Conservation (phyloP, 768 basidiomycete genomes). For the Termitomyces sp. region DNA sequence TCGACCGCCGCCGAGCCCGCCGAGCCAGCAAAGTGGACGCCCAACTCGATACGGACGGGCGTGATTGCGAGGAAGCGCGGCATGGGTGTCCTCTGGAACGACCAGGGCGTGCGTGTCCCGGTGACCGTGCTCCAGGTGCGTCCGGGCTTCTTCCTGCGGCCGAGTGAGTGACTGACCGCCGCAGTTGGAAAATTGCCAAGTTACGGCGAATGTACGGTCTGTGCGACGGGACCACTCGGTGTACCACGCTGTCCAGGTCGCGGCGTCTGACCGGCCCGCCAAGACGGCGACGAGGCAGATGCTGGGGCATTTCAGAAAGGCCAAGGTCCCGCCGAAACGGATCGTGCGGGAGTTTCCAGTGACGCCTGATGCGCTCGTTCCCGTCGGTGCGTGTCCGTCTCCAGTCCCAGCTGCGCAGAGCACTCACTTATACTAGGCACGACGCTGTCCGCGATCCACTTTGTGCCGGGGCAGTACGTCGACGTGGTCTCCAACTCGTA, state of each 20-base stretch:
- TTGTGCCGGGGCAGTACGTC: slow-evolving; percentile 95
- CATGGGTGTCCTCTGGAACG: slow-evolving; percentile 92
- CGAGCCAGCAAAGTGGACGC: slow-evolving; percentile 65
- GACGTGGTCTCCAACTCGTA: slow-evolving; percentile 91
- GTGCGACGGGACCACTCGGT: slow-evolving; percentile 60
- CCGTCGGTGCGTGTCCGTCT: slow-evolving; percentile 61
- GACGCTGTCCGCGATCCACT: slow-evolving; percentile 85
- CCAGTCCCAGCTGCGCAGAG: background rate
- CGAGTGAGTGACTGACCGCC: too few species aligned
- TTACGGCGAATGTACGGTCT: slow-evolving; percentile 71
- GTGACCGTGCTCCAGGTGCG: slow-evolving; percentile 92
- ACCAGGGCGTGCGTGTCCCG: slow-evolving; percentile 80
- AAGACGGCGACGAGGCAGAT: slow-evolving; percentile 75
- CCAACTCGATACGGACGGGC: slow-evolving; percentile 83
- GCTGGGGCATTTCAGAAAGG: slow-evolving; percentile 86
- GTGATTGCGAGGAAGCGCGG: slow-evolving; percentile 93
- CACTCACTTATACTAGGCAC: slow-evolving; percentile 44
- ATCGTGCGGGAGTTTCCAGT: slow-evolving; percentile 87
- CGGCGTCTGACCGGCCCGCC: slow-evolving; percentile 67
- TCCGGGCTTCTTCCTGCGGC: background rate
- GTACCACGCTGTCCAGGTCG: slow-evolving; percentile 93
- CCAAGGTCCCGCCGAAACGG: slow-evolving; percentile 76
- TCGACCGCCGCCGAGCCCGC: slow-evolving; percentile 19
- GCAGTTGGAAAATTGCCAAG: slow-evolving; percentile 86
- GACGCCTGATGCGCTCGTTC: slow-evolving; percentile 83